Evolutionary conservation across 768 basidiomycete genomes (phyloP).

Genomic region (Lactarius hatsudake): DNA sequence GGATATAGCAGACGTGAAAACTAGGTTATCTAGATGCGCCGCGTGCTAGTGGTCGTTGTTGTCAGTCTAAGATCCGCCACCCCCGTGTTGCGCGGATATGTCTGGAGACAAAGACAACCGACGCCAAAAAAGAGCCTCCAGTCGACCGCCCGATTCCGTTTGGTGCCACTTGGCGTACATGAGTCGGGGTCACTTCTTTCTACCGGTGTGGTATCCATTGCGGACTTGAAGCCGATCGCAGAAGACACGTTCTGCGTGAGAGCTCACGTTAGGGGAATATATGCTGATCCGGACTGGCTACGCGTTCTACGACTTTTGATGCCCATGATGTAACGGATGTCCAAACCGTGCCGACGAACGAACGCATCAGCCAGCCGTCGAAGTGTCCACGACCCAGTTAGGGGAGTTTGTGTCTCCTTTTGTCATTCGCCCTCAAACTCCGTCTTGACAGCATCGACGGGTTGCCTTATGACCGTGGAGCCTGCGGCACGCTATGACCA

Average conservation of each 20-base stretch:
- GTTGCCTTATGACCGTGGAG: background rate
- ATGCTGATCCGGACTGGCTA: background rate
- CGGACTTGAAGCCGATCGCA: background rate
- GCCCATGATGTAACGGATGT: background rate
- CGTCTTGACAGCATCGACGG: conserved; percentile 27
- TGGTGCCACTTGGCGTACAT: background rate
- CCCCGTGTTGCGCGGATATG: background rate
- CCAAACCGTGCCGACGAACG: background rate
- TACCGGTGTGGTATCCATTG: background rate
- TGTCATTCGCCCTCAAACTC: background rate
- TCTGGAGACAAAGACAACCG: background rate
- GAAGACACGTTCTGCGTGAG: background rate
- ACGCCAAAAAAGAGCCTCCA: background rate
- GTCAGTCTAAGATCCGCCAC: background rate
- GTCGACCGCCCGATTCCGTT: background rate
- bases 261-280: too few species aligned
- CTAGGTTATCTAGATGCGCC: background rate
- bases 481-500: background rate
- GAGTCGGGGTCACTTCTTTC: background rate
- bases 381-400: background rate
- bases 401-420: background rate
- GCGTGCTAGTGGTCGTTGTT: background rate
- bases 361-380: background rate
- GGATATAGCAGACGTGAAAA: background rate
- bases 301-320: background rate